Conservation (phyloP, 176 grass and related monocot genomes). For the Cenchrus americanus region DNA sequence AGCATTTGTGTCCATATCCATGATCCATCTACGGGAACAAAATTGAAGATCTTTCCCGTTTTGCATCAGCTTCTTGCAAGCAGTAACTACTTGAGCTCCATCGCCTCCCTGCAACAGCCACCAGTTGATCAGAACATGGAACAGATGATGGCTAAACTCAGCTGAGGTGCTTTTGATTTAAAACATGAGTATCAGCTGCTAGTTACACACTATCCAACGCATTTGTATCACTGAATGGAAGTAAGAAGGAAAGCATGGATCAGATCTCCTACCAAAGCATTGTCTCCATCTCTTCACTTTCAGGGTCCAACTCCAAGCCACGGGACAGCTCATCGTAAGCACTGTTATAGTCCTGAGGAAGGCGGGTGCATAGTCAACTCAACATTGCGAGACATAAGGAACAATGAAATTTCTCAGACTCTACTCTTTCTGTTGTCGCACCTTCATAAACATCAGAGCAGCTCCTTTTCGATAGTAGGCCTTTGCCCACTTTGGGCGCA, state of each 20-base stretch:
- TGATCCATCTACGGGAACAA: background rate
- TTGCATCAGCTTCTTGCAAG: background rate
- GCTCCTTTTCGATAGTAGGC: slow-evolving; percentile 41
- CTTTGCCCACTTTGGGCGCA: slow-evolving; percentile 41
- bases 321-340: background rate
- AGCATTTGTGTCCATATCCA: background rate
- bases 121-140: background rate
- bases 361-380: background rate
- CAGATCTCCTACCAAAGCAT: slow-evolving; percentile 41
- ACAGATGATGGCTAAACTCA: background rate
- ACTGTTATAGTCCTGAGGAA: slow-evolving; percentile 36
- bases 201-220: background rate
- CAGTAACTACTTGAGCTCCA: slow-evolving; percentile 19
- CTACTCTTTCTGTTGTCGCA: background rate
- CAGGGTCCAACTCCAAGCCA: slow-evolving; percentile 39
- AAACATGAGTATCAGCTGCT: background rate
- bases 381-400: background rate
- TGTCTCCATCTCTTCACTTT: slow-evolving; percentile 46
- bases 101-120: slow-evolving; percentile 23
- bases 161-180: background rate
- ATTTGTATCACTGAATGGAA: background rate
- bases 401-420: background rate
- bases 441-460: slow-evolving; percentile 47
- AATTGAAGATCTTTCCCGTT: slow-evolving; percentile 16
- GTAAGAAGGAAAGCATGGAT: background rate